Base-by-base conservation (phyloP, 2,329 filamentous ascomycete genomes). In the Hyphodiscus sp. region DNA sequence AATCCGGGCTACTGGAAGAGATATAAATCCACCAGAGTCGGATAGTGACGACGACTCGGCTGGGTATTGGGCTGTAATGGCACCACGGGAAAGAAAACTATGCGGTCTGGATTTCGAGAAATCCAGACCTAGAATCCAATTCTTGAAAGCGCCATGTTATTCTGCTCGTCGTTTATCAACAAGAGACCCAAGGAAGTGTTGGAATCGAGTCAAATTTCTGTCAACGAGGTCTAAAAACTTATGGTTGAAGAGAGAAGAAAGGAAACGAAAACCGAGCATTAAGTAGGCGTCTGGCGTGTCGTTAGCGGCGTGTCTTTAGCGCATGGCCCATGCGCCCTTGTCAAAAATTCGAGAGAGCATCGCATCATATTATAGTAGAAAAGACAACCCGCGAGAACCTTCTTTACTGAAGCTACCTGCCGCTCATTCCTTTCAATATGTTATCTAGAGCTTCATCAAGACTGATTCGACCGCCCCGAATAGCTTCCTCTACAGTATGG, bases 201-300 rank as follows among this genome's bases (percentile, higher is more conserved):
- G 60, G 69, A 74, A 69, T 67, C 69, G 72, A 73, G 79, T 79
- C 80, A 82, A 82, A 82, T 81, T 80, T n/a, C n/a, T 76, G 69
- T 70, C 68, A 70, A 71, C 73, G 76, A 76, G 67, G 67, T 74
- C 72, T 38, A 38, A 38, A 38, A 81, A 81, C 77, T 81, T 38
- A 38, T 38, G 33, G 33, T 82, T 80, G 68, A 60, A 70, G 65
- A 67, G 65, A 69, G 62, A 63, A 69, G 69, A 69, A 69, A 67
- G 69, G 67, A 63, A 46, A 18, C 23, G 49, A 49, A 49, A 20
- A 1, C 1, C 15, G 9, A 26, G 19, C 10, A 15, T 18, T 19
- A 18, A 23, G 26, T 11, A 6, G 23, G 18, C 23, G 9, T 49
- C 20, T 49, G 13, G 20, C 6, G 41, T 8, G 15, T 20, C 41